These are phyloP conservation scores for Pochonia chlamydosporia DNA, from an alignment of 2,329 filamentous ascomycete species.

Conservation along the genomic window DNA sequence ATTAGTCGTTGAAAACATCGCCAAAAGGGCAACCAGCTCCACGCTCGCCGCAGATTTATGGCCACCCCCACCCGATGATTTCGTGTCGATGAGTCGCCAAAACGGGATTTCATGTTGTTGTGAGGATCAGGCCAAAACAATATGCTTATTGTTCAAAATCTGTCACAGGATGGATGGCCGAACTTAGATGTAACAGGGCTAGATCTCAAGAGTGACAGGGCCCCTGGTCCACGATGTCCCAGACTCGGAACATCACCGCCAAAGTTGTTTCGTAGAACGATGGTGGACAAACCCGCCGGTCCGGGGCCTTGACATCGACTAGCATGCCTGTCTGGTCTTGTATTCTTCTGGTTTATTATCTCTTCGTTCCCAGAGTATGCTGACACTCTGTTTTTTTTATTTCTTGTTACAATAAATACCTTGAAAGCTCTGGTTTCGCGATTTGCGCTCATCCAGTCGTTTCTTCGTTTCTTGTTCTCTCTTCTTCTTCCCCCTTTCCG, in stretches of 20 bases:
- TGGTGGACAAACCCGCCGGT: conserved; percentile 5
- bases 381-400: not conserved
- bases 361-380: conserved; percentile 11
- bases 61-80: not conserved
- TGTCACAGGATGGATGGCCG: conserved; percentile 14
- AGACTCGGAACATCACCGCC: conserved; percentile 14
- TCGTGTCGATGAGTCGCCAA: not conserved
- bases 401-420: conserved; percentile 2
- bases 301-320: conserved; percentile 1
- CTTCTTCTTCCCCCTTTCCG: conserved; percentile 20
- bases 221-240: conserved; percentile 10
- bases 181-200: conserved; percentile 20
- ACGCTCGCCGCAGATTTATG: not conserved
- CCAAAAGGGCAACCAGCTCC: not conserved
- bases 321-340: not conserved
- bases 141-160: conserved; percentile 14
- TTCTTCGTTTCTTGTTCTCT: conserved; percentile 29
- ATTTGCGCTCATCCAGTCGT: conserved; percentile 22
- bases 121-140: conserved; percentile 14
- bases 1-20: no score
- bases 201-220: conserved; percentile 18
- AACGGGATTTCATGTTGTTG: conserved; percentile 6
- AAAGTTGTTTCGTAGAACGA: conserved; percentile 15
- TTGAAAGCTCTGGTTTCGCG: conserved; percentile 1
- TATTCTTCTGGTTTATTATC: conserved; percentile 8